A percentile compares a stretch with the other conserved stretches of the same genome.
Evolutionary conservation across 2,329 filamentous ascomycete species (phyloP).

Genomic region (Epichloe sylvatica): DNA sequence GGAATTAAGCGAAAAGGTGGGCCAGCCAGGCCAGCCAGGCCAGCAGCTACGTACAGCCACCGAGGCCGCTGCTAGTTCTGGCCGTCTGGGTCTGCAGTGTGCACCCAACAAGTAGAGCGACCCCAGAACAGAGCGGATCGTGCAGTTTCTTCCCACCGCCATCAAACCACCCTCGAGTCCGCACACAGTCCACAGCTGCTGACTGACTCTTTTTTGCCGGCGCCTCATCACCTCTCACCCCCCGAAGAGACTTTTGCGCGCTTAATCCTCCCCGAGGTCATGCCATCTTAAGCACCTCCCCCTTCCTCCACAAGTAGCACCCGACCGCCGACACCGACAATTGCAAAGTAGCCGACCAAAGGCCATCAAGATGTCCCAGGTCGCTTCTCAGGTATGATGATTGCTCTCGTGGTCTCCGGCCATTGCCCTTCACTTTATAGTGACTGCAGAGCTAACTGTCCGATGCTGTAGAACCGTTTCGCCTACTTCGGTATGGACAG

Average conservation of each 20-base stretch:
- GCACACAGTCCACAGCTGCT: constrained; percentile 1
- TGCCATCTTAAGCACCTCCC: constrained; percentile 23
- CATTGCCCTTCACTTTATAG: background rate
- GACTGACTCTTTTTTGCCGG: constrained; percentile 3
- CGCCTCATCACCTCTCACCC: constrained; percentile 6
- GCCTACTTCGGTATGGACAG: constrained; percentile 81
- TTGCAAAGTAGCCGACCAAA: constrained; percentile 17
- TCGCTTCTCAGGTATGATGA: constrained; percentile 44
- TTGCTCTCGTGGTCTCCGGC: background rate
- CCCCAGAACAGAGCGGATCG: constrained; percentile 4
- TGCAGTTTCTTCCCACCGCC: constrained; percentile 11
- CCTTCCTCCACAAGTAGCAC: constrained; percentile 18
- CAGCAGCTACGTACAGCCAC: background rate
- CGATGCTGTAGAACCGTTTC: constrained; percentile 65
- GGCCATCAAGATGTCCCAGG: constrained; percentile 42
- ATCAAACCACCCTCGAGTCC: constrained; percentile 5
- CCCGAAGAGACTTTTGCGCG: constrained; percentile 9
- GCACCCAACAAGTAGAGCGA: background rate
- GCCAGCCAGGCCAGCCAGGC: constrained; percentile 1
- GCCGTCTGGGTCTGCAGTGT: no score
- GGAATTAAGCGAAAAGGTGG: constrained; percentile 11
- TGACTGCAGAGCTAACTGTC: background rate
- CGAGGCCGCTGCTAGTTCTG: background rate
- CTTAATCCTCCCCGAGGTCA: constrained; percentile 20
- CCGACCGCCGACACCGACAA: constrained; percentile 29